Percentiles rank a stretch among this genome's conserved stretches.
Evolutionary conservation across 768 basidiomycete genomes (phyloP).

Genomic region (Pulveroboletus frians): DNA sequence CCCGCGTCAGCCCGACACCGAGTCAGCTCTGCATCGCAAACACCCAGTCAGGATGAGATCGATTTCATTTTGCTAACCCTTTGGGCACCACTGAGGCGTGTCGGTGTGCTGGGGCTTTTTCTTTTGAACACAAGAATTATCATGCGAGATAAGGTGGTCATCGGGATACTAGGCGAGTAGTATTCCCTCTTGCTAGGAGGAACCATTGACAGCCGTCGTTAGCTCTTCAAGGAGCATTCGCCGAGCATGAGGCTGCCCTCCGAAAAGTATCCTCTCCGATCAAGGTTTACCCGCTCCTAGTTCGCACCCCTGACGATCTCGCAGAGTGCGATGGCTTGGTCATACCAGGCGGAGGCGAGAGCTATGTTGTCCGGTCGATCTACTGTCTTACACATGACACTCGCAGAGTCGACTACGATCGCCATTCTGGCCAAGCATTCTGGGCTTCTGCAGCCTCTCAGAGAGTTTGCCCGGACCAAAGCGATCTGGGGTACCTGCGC

Average conservation of each 20-base stretch:
- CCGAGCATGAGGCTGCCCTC: conserved; percentile 74
- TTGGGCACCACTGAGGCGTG: background rate
- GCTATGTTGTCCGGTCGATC: background rate
- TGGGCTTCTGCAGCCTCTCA: conserved; percentile 76
- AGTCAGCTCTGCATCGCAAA: background rate
- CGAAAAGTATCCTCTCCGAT: conserved; percentile 47
- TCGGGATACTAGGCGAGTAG: conserved; percentile 51
- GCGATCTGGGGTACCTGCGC: conserved; percentile 96
- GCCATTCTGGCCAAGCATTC: conserved; percentile 66
- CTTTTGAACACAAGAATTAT: background rate
- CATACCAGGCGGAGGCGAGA: conserved; percentile 85
- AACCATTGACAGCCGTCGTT: background rate
- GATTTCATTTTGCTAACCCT: background rate
- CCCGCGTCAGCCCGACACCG: conserved; percentile 15
- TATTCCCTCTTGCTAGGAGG: background rate
- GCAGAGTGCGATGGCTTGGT: conserved; percentile 75
- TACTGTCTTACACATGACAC: background rate
- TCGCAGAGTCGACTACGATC: conserved; percentile 86
- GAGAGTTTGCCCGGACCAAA: conserved; percentile 62
- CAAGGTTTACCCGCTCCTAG: conserved; percentile 48
- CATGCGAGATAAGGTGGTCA: conserved; percentile 21
- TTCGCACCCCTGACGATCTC: conserved; percentile 75
- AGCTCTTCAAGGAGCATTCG: conserved; percentile 93
- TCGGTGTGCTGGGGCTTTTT: background rate
- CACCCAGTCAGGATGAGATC: conserved; percentile 1